These are phyloP conservation scores for Crataegus laevigata DNA, from an alignment of 306 rosid genomes.

Conservation along the genomic window DNA sequence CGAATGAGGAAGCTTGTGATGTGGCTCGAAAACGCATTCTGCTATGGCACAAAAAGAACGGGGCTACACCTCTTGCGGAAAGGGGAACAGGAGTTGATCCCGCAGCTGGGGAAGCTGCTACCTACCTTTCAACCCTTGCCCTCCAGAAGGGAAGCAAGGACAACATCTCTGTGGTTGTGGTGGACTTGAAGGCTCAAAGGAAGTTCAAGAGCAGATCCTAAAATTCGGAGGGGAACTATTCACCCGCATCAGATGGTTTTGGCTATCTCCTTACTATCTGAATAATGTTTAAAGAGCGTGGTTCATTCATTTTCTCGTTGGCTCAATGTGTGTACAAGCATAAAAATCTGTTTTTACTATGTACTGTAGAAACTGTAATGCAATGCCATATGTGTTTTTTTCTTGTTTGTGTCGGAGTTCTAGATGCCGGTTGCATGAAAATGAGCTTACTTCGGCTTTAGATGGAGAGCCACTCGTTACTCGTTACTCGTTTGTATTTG, in stretches of 20 bases:
- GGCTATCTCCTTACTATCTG: background rate
- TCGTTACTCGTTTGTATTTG: background rate
- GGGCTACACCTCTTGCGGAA: constrained; percentile 16
- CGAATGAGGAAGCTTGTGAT: constrained; percentile 48
- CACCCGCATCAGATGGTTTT: background rate
- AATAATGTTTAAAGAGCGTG: background rate
- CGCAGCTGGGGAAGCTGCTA: constrained; percentile 54
- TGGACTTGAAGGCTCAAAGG: constrained; percentile 44
- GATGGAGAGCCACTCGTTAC: background rate
- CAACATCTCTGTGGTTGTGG: constrained; percentile 41
- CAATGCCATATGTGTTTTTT: background rate
- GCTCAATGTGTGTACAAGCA: constrained; percentile 17
- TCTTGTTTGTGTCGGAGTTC: background rate
- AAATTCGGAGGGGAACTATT: background rate
- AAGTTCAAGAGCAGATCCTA: constrained; percentile 37
- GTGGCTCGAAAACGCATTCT: constrained; percentile 43
- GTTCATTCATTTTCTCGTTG: constrained; percentile 21
- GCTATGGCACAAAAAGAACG: constrained; percentile 51
- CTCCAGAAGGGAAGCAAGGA: constrained; percentile 54
- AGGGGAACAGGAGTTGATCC: constrained; percentile 42
- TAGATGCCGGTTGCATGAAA: background rate
- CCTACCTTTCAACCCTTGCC: constrained; percentile 42
- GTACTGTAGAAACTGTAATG: constrained; percentile 1
- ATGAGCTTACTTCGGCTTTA: background rate
- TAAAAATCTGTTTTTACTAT: constrained; percentile 24